A percentile compares a stretch with the other conserved stretches of the same genome.
phyloP scores from a whole-genome alignment of 192 early-diverging fungal species.

The Thamnidium elegans region DNA sequence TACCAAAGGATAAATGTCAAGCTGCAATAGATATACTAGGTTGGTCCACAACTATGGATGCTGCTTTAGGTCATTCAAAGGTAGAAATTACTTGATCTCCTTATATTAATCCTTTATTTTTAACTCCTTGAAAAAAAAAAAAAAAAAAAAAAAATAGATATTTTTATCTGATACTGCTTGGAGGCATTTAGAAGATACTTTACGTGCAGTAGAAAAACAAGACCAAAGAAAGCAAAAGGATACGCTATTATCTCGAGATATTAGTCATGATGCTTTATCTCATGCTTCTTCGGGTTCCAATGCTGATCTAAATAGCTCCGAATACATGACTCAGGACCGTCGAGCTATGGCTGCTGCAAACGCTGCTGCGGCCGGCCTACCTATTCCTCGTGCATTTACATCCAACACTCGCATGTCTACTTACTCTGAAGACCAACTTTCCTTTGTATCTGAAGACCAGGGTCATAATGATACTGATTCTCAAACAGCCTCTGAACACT shows the following conservation, averaged over 20 bases:
- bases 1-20: conserved; percentile 39
- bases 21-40: conserved; percentile 49
- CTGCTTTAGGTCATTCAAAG: conserved; percentile 56
- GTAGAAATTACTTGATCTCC: conserved; percentile 19
- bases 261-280: conserved; percentile 23
- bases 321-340: background rate
- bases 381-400: conserved; percentile 1
- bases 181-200: conserved; percentile 79
- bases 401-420: conserved; percentile 8
- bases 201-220: conserved; percentile 65
- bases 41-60: conserved; percentile 50
- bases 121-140: background rate
- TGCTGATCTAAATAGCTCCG: conserved; percentile 5
- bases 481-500: conserved; percentile 19
- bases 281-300: conserved; percentile 20
- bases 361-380: conserved; percentile 23
- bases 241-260: conserved; percentile 2
- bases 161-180: conserved; percentile 79
- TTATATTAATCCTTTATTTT: background rate
- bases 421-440: conserved; percentile 27
- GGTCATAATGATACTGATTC: conserved; percentile 19
- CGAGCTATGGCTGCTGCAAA: conserved; percentile 3
- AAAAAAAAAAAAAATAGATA: conserved; percentile 36
- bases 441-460: conserved; percentile 33
- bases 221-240: conserved; percentile 38